phyloP scores from a whole-genome alignment of 192 early-diverging fungal species.

The Coemansia sp. region DNA sequence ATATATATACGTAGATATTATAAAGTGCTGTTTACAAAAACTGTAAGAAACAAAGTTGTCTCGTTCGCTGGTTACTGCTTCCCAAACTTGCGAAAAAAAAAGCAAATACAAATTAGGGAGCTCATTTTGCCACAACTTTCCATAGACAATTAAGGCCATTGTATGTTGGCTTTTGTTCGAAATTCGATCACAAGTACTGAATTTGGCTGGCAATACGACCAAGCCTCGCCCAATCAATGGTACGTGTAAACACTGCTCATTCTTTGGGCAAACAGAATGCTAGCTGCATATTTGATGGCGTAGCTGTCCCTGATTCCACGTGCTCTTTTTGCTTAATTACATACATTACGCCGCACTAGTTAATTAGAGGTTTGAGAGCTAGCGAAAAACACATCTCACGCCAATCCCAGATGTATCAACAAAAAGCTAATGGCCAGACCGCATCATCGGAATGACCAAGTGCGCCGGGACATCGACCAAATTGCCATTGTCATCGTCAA shows the following conservation, averaged over 20 bases:
- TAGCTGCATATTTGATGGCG: no score
- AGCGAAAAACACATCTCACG: no score
- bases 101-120: not conserved
- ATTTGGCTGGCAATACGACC: not conserved
- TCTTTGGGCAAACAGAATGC: no score
- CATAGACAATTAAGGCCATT: not conserved
- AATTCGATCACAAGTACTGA: not conserved
- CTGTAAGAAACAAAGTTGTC: no score
- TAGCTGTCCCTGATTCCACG: no score
- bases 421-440: not conserved
- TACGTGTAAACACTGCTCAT: not conserved
- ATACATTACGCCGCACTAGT: no score
- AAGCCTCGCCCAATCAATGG: not conserved
- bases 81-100: not conserved
- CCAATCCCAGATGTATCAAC: no score
- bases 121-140: not conserved
- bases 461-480: constrained; percentile 47
- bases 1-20: no score
- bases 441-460: constrained; percentile 29
- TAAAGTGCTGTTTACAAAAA: no score
- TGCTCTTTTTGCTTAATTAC: no score
- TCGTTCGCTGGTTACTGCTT: not conserved
- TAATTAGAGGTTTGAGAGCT: no score
- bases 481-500: constrained; percentile 45
- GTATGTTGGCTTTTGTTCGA: not conserved